Conservation (phyloP, 176 grass and related monocot species). For the Rhynchospora breviuscula region DNA sequence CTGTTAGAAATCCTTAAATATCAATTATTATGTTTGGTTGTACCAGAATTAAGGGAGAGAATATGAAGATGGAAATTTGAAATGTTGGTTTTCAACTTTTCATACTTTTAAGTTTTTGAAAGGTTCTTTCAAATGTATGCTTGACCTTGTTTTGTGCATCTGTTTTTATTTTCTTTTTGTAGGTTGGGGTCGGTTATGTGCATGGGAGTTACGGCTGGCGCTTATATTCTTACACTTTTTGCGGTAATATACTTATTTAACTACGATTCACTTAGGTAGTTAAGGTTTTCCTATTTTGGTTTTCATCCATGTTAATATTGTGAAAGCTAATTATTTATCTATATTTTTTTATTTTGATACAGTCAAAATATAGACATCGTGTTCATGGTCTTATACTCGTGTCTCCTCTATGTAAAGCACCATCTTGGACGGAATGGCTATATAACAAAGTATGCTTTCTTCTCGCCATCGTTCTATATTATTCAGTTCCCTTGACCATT, state of each 20-base stretch:
- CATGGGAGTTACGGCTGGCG: conserved; percentile 91
- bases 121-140: conserved; percentile 16
- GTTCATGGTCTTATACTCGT: conserved; percentile 88
- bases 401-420: conserved; percentile 92
- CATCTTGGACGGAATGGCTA: conserved; percentile 96
- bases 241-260: conserved; percentile 44
- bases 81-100: neutral
- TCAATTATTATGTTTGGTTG: neutral
- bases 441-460: conserved; percentile 66
- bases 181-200: conserved; percentile 92
- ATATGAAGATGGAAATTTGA: neutral
- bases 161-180: conserved; percentile 21
- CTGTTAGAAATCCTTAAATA: neutral
- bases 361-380: conserved; percentile 70
- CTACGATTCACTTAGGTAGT: conserved; percentile 6
- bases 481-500: conserved; percentile 5
- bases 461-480: conserved; percentile 7
- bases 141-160: conserved; percentile 13
- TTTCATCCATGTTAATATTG: neutral
- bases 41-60: conserved; percentile 9
- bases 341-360: conserved; percentile 16
- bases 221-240: conserved; percentile 88
- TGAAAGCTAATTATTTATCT: conserved; percentile 13
- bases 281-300: neutral
- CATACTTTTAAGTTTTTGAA: neutral